A percentile compares a stretch with the other conserved stretches of the same genome.
phyloP scores from a whole-genome alignment of 768 basidiomycete genomes.

The Psilocybe subaeruginosa region DNA sequence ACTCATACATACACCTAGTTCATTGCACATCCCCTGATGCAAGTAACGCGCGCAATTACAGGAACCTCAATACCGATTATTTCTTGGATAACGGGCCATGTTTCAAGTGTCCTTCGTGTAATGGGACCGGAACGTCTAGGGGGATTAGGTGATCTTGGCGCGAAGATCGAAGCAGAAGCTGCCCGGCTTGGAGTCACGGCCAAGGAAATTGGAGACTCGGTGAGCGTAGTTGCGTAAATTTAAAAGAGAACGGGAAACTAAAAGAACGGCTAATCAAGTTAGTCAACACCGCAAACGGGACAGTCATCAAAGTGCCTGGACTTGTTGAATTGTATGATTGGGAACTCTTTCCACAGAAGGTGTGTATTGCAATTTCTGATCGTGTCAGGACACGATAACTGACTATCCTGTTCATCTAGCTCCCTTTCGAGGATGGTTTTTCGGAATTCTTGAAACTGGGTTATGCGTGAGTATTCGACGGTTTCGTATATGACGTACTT shows the following conservation, averaged over 20 bases:
- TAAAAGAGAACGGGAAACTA: neutral
- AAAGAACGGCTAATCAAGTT: neutral
- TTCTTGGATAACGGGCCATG: neutral
- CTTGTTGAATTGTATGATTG: constrained; percentile 17
- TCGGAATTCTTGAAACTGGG: neutral
- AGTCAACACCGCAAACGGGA: neutral
- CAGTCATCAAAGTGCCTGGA: constrained; percentile 1
- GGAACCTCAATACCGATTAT: neutral
- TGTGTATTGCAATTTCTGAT: neutral
- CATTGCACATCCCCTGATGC: neutral
- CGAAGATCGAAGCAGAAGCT: neutral
- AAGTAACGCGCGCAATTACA: neutral
- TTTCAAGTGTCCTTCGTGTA: neutral
- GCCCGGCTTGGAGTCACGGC: neutral
- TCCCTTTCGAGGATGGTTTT: neutral
- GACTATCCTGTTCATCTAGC: neutral
- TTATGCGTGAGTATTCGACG: constrained; percentile 3
- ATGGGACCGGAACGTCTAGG: neutral
- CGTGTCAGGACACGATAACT: neutral
- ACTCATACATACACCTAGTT: neutral
- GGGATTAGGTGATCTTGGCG: neutral
- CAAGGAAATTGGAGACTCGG: neutral
- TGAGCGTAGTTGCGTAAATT: neutral
- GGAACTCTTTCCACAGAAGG: constrained; percentile 17
- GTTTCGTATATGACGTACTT: neutral